Evolutionary conservation across 1,284 basidiomycete species (phyloP).

Genomic region (Malassezia globosa): DNA sequence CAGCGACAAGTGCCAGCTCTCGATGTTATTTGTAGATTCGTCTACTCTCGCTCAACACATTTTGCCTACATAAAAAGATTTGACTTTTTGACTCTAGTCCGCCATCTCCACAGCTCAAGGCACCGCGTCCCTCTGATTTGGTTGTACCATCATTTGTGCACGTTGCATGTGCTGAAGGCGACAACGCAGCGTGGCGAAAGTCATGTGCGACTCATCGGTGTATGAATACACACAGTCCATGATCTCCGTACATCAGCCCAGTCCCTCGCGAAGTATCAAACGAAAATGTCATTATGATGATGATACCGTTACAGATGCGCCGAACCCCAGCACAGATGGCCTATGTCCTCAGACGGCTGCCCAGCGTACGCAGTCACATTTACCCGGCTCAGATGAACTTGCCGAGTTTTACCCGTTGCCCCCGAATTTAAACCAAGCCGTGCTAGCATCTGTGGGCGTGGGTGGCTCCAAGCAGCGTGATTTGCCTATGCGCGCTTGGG

Average conservation of each 20-base stretch:
- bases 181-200: too few species aligned
- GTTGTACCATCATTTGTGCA: too few species aligned
- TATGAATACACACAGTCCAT: not conserved
- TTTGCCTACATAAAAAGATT: too few species aligned
- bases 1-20: too few species aligned
- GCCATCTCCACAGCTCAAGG: too few species aligned
- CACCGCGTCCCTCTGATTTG: too few species aligned
- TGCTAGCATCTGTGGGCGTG: constrained; percentile 24
- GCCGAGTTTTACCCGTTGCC: constrained; percentile 31
- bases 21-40: too few species aligned
- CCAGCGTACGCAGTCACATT: not conserved
- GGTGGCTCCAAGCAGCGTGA: constrained; percentile 1
- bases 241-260: not conserved
- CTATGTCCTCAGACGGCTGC: not conserved
- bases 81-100: too few species aligned
- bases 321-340: not conserved
- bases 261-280: not conserved
- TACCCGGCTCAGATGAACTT: not conserved
- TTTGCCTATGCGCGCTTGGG: constrained; percentile 11
- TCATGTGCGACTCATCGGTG: not conserved
- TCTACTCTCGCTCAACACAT: too few species aligned
- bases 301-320: not conserved
- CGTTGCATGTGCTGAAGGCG: too few species aligned
- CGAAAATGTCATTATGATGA: not conserved
- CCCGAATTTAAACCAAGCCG: constrained; percentile 22